Evolutionary conservation across 2,329 filamentous ascomycete genomes (phyloP).

Genomic region (Hypoxylon sp.): DNA sequence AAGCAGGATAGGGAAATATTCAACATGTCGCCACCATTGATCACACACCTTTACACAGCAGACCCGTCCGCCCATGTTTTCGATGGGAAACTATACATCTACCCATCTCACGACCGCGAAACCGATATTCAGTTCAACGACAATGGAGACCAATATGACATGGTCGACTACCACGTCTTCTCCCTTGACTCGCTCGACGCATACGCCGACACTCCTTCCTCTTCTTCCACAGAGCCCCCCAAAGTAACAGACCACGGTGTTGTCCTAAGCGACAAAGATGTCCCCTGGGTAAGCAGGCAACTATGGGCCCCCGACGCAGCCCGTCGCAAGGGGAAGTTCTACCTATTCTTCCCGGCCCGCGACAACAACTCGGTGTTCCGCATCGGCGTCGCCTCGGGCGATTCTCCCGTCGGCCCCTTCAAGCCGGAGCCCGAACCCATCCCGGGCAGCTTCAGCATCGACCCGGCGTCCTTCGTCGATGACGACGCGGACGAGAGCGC

Average conservation of each 20-base stretch:
- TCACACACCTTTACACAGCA: conserved; percentile 79
- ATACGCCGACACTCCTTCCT: conserved; percentile 13
- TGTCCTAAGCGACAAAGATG: conserved; percentile 68
- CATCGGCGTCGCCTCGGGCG: conserved; percentile 74
- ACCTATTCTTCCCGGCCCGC: conserved; percentile 79
- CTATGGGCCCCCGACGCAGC: conserved; percentile 84
- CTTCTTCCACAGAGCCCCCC: conserved; percentile 14
- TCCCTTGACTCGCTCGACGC: conserved; percentile 64
- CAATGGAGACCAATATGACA: conserved; percentile 87
- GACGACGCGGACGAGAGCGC: conserved; percentile 61
- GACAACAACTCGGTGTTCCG: conserved; percentile 75
- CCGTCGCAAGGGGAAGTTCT: conserved; percentile 71
- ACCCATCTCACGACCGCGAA: conserved; percentile 82
- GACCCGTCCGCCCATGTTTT: conserved; percentile 85
- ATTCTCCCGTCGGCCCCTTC: conserved; percentile 75
- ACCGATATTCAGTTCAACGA: conserved; percentile 80
- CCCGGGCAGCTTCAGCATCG: conserved; percentile 76
- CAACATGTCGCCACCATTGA: conserved; percentile 66
- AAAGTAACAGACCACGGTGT: conserved; percentile 76
- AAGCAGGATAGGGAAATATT: conserved; percentile 1
- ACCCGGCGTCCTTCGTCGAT: conserved; percentile 79
- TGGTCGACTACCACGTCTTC: conserved; percentile 85
- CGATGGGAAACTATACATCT: conserved; percentile 78
- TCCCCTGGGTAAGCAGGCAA: conserved; percentile 82
- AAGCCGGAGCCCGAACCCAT: conserved; percentile 70